Conservation (phyloP, 768 basidiomycete genomes). For the Hygrophorus pudorinus region DNA sequence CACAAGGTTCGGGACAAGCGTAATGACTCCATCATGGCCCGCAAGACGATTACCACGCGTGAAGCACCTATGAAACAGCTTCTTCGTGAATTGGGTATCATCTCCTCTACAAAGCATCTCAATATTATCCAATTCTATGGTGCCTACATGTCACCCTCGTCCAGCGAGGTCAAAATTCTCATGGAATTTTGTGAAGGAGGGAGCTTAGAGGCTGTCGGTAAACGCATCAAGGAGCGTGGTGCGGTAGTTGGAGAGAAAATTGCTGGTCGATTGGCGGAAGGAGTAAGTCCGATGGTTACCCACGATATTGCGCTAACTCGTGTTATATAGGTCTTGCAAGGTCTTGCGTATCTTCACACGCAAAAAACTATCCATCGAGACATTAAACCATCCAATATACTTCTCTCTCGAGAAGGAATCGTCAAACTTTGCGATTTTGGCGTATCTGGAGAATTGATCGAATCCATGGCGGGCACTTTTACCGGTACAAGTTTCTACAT, state of each 20-base stretch:
- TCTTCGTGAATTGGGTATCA: constrained; percentile 85
- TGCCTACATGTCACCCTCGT: constrained; percentile 78
- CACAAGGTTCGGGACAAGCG: constrained; percentile 85
- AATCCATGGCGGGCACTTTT: constrained; percentile 88
- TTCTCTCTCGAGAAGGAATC: constrained; percentile 80
- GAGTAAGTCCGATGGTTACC: constrained; percentile 39
- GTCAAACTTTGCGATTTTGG: constrained; percentile 96
- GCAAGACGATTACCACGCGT: constrained; percentile 88
- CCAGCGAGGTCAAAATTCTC: constrained; percentile 89
- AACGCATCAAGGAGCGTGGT: constrained; percentile 69
- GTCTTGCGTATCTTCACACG: constrained; percentile 88
- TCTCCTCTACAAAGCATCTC: constrained; percentile 69
- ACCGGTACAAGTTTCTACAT: constrained; percentile 98
- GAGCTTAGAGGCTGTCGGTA: constrained; percentile 82
- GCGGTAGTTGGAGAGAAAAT: constrained; percentile 81
- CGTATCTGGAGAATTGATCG: constrained; percentile 91
- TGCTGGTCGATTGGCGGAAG: constrained; percentile 86
- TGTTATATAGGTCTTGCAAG: constrained; percentile 62
- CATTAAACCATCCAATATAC: constrained; percentile 90
- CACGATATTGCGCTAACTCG: constrained; percentile 4
- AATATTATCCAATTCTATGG: constrained; percentile 93
- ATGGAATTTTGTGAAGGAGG: constrained; percentile 89
- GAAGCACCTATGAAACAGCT: constrained; percentile 91
- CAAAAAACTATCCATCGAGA: constrained; percentile 92
- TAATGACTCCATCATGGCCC: constrained; percentile 74